A percentile compares a stretch with the other conserved stretches of the same genome.
phyloP scores from a whole-genome alignment of 768 basidiomycete species.

The Boletus barrowsii region DNA sequence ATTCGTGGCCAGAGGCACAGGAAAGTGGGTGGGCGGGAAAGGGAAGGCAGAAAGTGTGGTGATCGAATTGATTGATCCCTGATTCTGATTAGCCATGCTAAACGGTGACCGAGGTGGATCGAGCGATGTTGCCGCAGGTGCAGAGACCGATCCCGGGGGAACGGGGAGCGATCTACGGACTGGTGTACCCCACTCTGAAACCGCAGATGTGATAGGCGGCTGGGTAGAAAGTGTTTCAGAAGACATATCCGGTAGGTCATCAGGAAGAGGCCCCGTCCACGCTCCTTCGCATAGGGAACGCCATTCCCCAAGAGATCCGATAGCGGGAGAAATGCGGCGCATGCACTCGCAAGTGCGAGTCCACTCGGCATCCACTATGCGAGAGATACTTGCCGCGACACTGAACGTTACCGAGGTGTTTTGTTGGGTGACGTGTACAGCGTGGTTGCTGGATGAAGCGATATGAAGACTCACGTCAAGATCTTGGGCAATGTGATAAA shows the following conservation, averaged over 20 bases:
- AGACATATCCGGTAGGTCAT: conserved; percentile 25
- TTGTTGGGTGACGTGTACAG: conserved; percentile 56
- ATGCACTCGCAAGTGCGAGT: conserved; percentile 67
- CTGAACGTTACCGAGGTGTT: conserved; percentile 56
- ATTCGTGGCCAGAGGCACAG: conserved; percentile 46
- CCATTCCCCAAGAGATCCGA: conserved; percentile 74
- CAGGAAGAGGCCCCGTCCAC: conserved; percentile 50
- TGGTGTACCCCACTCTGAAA: conserved; percentile 33
- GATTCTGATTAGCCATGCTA: conserved; percentile 13
- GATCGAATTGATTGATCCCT: conserved; percentile 44
- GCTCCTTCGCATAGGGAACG: conserved; percentile 71
- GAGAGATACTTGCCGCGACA: conserved; percentile 62
- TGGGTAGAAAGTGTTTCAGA: conserved; percentile 1
- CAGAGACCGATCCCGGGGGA: conserved; percentile 15
- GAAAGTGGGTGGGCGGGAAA: conserved; percentile 68
- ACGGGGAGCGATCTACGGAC: conserved; percentile 20
- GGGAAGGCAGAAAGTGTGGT: conserved; percentile 74
- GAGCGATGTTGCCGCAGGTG: conserved; percentile 1
- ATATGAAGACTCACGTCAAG: background rate
- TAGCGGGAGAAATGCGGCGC: conserved; percentile 58
- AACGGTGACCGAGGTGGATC: conserved; percentile 29
- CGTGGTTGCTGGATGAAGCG: conserved; percentile 53
- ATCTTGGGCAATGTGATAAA: background rate
- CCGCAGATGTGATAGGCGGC: background rate
- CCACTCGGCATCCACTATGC: conserved; percentile 82